Conservation (phyloP, 116 monocot species). For the Cymodocea nodosa region DNA sequence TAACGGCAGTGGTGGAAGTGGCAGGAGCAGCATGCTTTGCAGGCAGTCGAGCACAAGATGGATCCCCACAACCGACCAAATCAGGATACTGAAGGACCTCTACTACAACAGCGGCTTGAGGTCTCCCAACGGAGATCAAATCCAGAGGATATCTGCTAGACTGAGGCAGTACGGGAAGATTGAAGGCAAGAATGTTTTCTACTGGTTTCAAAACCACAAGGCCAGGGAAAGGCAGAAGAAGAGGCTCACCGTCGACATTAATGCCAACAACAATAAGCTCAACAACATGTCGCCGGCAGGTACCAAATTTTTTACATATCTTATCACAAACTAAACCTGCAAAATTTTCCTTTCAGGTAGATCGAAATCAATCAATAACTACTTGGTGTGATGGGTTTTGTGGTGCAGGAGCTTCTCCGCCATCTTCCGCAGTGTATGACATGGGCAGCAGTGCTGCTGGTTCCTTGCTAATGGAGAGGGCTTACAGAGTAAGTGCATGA, state of each 20-base stretch:
- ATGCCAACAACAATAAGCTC: conserved; percentile 9
- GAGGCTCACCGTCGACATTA: conserved; percentile 43
- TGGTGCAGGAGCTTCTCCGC: conserved; percentile 18
- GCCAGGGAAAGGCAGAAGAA: conserved; percentile 94
- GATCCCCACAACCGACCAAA: conserved; percentile 86
- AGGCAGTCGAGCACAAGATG: conserved; percentile 76
- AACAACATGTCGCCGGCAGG: conserved; percentile 4
- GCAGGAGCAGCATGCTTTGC: conserved; percentile 32
- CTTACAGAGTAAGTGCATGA: conserved; percentile 25
- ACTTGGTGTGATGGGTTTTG: background rate
- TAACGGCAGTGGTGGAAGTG: background rate
- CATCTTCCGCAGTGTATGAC: conserved; percentile 27
- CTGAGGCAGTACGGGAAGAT: conserved; percentile 88
- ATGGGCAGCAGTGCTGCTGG: conserved; percentile 19
- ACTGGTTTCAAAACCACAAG: conserved; percentile 99
- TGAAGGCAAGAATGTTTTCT: conserved; percentile 99
- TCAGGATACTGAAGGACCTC: conserved; percentile 76
- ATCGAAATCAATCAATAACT: background rate
- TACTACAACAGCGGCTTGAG: conserved; percentile 82
- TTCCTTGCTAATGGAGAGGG: conserved; percentile 32
- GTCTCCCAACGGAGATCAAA: conserved; percentile 77
- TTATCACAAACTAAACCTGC: no score
- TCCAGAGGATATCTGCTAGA: conserved; percentile 77
- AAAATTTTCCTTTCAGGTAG: background rate
- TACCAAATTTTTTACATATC: background rate